Conservation (phyloP, 2,329 filamentous ascomycete species). For the Verticillium alfalfae region DNA sequence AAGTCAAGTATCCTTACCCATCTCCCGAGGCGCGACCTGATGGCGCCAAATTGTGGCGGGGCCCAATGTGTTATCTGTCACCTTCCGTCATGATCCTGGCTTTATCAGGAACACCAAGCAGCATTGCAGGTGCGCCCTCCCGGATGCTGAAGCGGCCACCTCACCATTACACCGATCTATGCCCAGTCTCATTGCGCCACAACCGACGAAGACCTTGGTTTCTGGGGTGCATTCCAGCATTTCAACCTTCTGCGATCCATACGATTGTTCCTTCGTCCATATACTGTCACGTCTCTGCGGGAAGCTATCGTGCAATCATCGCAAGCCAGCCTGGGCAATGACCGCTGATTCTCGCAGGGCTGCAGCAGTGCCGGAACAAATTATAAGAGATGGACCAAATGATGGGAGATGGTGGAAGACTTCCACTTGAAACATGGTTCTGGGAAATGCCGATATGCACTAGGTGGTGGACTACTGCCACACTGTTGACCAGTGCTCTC, state of each 20-base stretch:
- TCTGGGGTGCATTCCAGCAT: too few relatives aligned
- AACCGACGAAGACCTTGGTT: neutral
- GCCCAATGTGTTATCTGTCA: neutral
- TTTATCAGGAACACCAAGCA: neutral
- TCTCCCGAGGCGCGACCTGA: neutral
- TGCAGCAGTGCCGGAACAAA: neutral
- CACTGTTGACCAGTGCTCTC: constrained; percentile 77
- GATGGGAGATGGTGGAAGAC: constrained; percentile 52
- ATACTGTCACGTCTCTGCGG: neutral
- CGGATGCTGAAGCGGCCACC: neutral
- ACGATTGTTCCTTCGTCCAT: neutral
- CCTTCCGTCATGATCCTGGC: neutral
- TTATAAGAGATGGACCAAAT: constrained; percentile 46
- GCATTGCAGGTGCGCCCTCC: neutral
- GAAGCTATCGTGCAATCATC: neutral
- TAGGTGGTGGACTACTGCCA: constrained; percentile 93
- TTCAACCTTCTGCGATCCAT: neutral
- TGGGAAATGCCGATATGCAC: constrained; percentile 98
- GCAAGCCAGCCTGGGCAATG: neutral
- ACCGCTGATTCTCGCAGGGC: neutral
- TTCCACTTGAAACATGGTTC: constrained; percentile 96
- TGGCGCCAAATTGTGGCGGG: neutral
- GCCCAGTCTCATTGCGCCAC: neutral
- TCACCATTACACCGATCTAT: neutral
- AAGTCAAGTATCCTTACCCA: too few relatives aligned